Evolutionary conservation across 768 basidiomycete genomes (phyloP).

Genomic region (Thelephora ganbajun): DNA sequence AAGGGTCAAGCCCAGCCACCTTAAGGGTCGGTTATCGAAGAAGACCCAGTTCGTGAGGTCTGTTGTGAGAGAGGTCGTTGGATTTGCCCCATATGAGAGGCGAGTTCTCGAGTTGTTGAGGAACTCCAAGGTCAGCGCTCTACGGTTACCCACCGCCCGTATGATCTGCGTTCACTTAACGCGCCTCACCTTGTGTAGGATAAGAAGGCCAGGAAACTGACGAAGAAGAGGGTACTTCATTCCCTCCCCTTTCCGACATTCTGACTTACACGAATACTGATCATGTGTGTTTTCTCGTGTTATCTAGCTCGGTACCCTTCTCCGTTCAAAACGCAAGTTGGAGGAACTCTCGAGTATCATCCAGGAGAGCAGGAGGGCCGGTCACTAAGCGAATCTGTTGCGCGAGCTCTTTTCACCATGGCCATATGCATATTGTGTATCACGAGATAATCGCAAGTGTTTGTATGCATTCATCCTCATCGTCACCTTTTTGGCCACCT

Average conservation of each 20-base stretch:
- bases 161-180: too few species aligned
- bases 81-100: slow-evolving; percentile 95
- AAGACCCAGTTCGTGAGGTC: slow-evolving; percentile 92
- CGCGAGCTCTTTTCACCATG: too few species aligned
- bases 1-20: slow-evolving; percentile 65
- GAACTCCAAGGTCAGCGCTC: slow-evolving; percentile 74
- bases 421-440: too few species aligned
- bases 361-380: slow-evolving; percentile 76
- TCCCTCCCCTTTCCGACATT: background rate
- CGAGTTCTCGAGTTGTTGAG: slow-evolving; percentile 96
- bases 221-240: slow-evolving; percentile 91
- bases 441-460: too few species aligned
- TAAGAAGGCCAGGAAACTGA: slow-evolving; percentile 98
- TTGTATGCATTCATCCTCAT: too few species aligned
- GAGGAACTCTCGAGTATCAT: slow-evolving; percentile 90
- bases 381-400: slow-evolving; percentile 23
- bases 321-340: slow-evolving; percentile 97
- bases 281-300: slow-evolving; percentile 3
- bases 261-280: background rate
- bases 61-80: slow-evolving; percentile 91
- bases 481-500: too few species aligned
- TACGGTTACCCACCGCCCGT: too few species aligned
- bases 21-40: slow-evolving; percentile 82
- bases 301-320: slow-evolving; percentile 82
- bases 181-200: slow-evolving; percentile 37